phyloP scores from a whole-genome alignment of 2,329 filamentous ascomycete species.

The Trichoderma sp. region DNA sequence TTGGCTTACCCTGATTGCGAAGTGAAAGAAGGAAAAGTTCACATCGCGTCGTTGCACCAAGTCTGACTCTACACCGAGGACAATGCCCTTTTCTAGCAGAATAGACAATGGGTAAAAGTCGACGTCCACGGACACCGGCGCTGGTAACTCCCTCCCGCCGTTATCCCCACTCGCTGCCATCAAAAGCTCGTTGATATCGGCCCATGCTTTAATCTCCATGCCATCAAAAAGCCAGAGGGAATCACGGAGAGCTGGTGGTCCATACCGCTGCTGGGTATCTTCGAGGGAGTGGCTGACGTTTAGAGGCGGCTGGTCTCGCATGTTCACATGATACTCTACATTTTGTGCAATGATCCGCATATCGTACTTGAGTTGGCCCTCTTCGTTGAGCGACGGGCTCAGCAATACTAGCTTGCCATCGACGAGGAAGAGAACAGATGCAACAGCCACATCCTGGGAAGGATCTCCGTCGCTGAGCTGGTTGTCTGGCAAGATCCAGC shows the following conservation, averaged over 20 bases:
- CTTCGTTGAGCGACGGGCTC: constrained; percentile 79
- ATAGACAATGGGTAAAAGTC: constrained; percentile 95
- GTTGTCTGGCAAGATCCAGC: constrained; percentile 91
- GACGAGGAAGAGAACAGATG: constrained; percentile 93
- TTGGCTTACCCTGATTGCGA: constrained; percentile 74
- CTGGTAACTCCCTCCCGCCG: constrained; percentile 68
- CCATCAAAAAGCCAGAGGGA: constrained; percentile 97
- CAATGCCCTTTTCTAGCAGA: constrained; percentile 82
- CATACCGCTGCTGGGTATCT: constrained; percentile 29
- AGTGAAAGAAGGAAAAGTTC: constrained; percentile 86
- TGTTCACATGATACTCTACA: constrained; percentile 91
- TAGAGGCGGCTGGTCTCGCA: constrained; percentile 73
- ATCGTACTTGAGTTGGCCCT: constrained; percentile 90
- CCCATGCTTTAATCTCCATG: constrained; percentile 81
- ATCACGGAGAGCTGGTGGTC: constrained; percentile 64
- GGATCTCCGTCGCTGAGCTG: constrained; percentile 90
- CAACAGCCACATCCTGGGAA: constrained; percentile 90
- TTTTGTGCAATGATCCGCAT: constrained; percentile 97
- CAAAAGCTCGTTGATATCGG: constrained; percentile 82
- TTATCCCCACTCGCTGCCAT: constrained; percentile 66
- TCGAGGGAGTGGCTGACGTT: constrained; percentile 35
- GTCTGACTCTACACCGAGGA: constrained; percentile 89
- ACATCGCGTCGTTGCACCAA: constrained; percentile 91
- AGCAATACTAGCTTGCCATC: constrained; percentile 94
- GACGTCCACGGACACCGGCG: constrained; percentile 74